Percentiles rank a stretch among this genome's conserved stretches.
phyloP scores from a whole-genome alignment of 352 stramenopile genomes.

The Globisporangium paroecandrum region DNA sequence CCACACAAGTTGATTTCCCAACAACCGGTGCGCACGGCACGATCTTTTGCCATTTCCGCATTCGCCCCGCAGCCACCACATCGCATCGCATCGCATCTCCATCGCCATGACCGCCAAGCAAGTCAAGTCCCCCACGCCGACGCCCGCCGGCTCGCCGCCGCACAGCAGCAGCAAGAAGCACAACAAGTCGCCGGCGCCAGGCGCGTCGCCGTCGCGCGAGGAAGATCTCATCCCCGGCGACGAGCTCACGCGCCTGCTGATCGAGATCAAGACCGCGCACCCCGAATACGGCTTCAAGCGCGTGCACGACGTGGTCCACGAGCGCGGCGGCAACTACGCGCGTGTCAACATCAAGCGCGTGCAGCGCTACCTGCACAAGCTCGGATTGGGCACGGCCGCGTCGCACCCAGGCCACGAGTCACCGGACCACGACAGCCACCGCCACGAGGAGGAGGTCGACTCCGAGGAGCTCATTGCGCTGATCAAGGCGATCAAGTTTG shows the following conservation, averaged over 20 bases:
- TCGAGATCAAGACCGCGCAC: slow-evolving; percentile 43
- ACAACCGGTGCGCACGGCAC: neutral
- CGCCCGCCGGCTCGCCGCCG: neutral
- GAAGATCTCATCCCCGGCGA: slow-evolving; percentile 23
- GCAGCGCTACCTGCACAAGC: slow-evolving; percentile 36
- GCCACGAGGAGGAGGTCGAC: slow-evolving; percentile 36
- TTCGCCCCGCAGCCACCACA: neutral
- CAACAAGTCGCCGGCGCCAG: slow-evolving; percentile 3
- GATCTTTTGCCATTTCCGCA: slow-evolving; percentile 7
- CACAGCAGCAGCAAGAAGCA: slow-evolving; percentile 12
- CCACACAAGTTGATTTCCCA: neutral
- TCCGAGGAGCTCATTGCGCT: slow-evolving; percentile 79
- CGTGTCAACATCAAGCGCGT: slow-evolving; percentile 31
- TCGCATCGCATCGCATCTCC: neutral
- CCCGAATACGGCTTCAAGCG: slow-evolving; percentile 35
- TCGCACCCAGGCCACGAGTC: slow-evolving; percentile 18
- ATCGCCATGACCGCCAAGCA: slow-evolving; percentile 5
- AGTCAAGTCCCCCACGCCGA: slow-evolving; percentile 11
- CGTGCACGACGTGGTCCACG: slow-evolving; percentile 28
- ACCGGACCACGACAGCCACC: slow-evolving; percentile 13
- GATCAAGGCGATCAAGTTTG: slow-evolving; percentile 87
- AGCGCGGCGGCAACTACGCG: slow-evolving; percentile 31
- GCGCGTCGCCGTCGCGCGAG: slow-evolving; percentile 9
- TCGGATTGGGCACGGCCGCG: slow-evolving; percentile 16
- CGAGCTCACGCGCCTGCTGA: slow-evolving; percentile 31